Evolutionary conservation across 345 rosid species (phyloP), one percentile per base, ranked within the genome.

Genomic region (Eucalyptus sp.): DNA sequence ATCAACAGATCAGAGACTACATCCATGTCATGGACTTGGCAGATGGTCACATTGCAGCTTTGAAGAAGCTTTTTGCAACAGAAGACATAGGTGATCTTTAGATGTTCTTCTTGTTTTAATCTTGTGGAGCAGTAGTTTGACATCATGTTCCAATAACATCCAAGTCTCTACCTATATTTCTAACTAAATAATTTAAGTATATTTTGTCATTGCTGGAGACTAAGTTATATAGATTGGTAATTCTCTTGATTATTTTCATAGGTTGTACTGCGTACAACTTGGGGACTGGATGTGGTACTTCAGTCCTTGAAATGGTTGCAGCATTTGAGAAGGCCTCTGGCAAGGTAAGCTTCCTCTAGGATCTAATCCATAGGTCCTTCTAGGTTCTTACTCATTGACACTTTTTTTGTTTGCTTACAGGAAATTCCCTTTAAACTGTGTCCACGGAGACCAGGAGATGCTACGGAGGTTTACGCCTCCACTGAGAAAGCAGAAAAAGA

Each of bases 1-100:
- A 66, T 90, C 62, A 79, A 91, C 95, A 96, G 99, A 90, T 98
- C 27, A 93, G 98, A 91, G 99, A 98, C 89, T 98, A 98, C 91
- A 94, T 96, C 85, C 99, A 97, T 92, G 99, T 98, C 44, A 96
- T 98, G 98, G 99, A 97, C 93, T 92, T 98, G 71, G 99, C 99
- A 88, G 99, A 96, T 93, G 99, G 99, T 18, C 99, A 96, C 91
- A 94, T 96, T 7, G 97, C 97, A 87, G 99, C 99, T 56, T 92
- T 98, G 76, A 91, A 88, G 92, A 98, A 95, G 94, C 93, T 97
- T 27, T 93, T 95, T 87, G 86, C 94, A 48, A 68, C 95, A 43
- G 89, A 95, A 76, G 88, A 92, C 89, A 96, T 92, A 92, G 99
- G 99, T 97, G 85, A 92, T 46, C 7, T 71, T 71, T 41, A 76